These are phyloP conservation scores for Erysiphe pulchra DNA, from an alignment of 2,329 filamentous ascomycete genomes.

Conservation along the genomic window DNA sequence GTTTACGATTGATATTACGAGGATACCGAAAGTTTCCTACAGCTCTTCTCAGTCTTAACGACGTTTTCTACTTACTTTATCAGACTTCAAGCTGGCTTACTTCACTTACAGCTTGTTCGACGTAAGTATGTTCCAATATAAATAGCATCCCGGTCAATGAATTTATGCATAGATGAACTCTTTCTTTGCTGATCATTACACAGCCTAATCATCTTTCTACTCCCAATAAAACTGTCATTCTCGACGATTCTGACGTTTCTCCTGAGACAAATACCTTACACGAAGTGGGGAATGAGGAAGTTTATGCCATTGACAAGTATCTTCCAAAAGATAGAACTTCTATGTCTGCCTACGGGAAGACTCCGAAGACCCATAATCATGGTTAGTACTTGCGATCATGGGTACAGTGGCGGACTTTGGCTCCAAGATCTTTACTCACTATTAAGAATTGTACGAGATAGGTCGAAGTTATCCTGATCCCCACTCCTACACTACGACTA, in stretches of 20 bases:
- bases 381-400: slow-evolving; percentile 32
- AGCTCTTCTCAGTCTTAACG: too few species aligned
- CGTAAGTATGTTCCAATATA: slow-evolving; percentile 7
- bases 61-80: too few species aligned
- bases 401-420: neutral
- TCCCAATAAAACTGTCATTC: slow-evolving; percentile 12
- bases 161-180: neutral
- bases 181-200: slow-evolving; percentile 5
- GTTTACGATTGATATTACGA: too few species aligned
- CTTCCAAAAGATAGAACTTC: slow-evolving; percentile 22
- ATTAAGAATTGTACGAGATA: slow-evolving; percentile 10
- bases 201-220: slow-evolving; percentile 11
- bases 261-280: slow-evolving; percentile 14
- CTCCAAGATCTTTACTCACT: slow-evolving; percentile 3
- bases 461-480: slow-evolving; percentile 14
- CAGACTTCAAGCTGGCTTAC: too few species aligned
- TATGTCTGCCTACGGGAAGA: slow-evolving; percentile 65
- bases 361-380: slow-evolving; percentile 50
- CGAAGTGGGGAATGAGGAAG: slow-evolving; percentile 14
- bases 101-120: slow-evolving; percentile 9
- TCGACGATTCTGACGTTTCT: slow-evolving; percentile 14
- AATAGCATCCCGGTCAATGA: neutral
- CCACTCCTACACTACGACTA: slow-evolving; percentile 22
- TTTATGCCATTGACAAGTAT: slow-evolving; percentile 13
- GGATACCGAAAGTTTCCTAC: too few species aligned